Percentiles rank a stretch among this genome's conserved stretches.
These are phyloP conservation scores for Candida adriatica DNA, from an alignment of 805 yeast genomes.

Conservation along the genomic window DNA sequence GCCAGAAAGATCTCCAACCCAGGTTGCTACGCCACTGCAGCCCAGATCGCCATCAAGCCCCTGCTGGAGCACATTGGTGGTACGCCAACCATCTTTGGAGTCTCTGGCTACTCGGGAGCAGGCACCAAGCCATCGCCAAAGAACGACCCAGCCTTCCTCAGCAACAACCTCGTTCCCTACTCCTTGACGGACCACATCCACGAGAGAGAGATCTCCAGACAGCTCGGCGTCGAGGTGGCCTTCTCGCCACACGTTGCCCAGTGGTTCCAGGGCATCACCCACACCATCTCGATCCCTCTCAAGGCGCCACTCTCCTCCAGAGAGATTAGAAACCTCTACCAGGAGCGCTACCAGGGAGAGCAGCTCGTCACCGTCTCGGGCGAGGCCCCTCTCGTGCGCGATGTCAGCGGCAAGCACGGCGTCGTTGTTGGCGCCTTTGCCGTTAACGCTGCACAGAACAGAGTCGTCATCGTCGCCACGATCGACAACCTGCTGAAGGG, in stretches of 20 bases:
- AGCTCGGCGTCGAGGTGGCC: constrained; percentile 72
- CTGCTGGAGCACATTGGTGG: constrained; percentile 61
- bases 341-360: constrained; percentile 83
- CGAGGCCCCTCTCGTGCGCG: constrained; percentile 89
- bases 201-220: constrained; percentile 84
- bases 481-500: constrained; percentile 96
- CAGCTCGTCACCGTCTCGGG: constrained; percentile 79
- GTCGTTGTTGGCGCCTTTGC: constrained; percentile 95
- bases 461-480: constrained; percentile 92
- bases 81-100: constrained; percentile 84
- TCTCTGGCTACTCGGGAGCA: constrained; percentile 98
- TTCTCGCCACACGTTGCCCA: constrained; percentile 97
- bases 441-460: constrained; percentile 77
- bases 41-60: constrained; percentile 90
- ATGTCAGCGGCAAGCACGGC: constrained; percentile 90
- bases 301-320: constrained; percentile 64
- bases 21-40: constrained; percentile 99
- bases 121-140: constrained; percentile 98
- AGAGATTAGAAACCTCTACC: constrained; percentile 78
- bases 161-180: constrained; percentile 87
- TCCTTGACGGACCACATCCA: constrained; percentile 95
- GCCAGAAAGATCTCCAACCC: constrained; percentile 91
- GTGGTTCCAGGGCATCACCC: constrained; percentile 98
- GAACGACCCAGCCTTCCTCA: constrained; percentile 71
- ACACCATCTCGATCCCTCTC: constrained; percentile 87